Percentiles rank a stretch among this genome's conserved stretches.
Evolutionary conservation across 768 basidiomycete species (phyloP).

Genomic region (Megacollybia marginata): DNA sequence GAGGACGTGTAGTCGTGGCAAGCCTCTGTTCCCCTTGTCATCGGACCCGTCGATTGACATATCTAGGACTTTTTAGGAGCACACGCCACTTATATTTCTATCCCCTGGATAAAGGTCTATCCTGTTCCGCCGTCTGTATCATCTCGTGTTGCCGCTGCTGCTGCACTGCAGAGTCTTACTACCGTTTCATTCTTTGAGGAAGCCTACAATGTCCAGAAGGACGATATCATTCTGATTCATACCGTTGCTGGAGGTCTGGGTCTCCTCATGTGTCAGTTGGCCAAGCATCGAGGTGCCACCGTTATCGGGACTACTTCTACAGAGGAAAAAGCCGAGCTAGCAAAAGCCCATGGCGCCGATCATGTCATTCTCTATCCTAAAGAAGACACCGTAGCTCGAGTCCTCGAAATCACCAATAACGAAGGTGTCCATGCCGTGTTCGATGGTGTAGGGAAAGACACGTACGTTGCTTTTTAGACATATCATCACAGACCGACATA

Average conservation of each 20-base stretch:
- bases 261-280: slow-evolving; percentile 59
- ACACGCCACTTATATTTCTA: slow-evolving; percentile 70
- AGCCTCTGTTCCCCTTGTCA: slow-evolving; percentile 11
- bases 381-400: slow-evolving; percentile 69
- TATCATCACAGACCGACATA: background rate
- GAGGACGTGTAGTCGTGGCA: slow-evolving; percentile 67
- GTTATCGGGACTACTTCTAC: slow-evolving; percentile 94
- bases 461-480: slow-evolving; percentile 41
- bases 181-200: slow-evolving; percentile 74
- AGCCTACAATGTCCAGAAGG: slow-evolving; percentile 75
- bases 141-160: slow-evolving; percentile 57
- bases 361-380: slow-evolving; percentile 79
- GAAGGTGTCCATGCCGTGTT: slow-evolving; percentile 84
- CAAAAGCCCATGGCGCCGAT: slow-evolving; percentile 73
- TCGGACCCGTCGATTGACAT: no score
- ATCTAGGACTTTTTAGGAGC: slow-evolving; percentile 37
- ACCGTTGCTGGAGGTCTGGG: slow-evolving; percentile 91
- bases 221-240: slow-evolving; percentile 78
- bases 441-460: slow-evolving; percentile 95
- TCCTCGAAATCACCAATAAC: slow-evolving; percentile 69
- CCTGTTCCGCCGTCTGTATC: slow-evolving; percentile 58
- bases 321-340: slow-evolving; percentile 73
- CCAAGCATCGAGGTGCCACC: slow-evolving; percentile 68
- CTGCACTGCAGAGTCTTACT: slow-evolving; percentile 72
- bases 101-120: slow-evolving; percentile 54